Evolutionary conservation across 1,284 basidiomycete species (phyloP).

Genomic region (Cutaneotrichosporon curvatum): DNA sequence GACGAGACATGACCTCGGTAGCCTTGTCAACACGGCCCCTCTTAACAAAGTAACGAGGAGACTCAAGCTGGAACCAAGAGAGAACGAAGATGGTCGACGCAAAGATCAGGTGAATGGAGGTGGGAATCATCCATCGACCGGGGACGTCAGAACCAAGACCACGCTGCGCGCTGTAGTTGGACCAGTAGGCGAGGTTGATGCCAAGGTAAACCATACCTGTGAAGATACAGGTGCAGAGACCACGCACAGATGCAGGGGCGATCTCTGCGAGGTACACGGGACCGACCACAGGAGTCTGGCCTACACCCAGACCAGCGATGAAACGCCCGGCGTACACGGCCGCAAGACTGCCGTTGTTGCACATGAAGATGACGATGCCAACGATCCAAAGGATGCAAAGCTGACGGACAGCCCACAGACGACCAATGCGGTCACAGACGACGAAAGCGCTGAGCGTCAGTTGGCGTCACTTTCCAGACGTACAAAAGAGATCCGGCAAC

Average conservation of each 20-base stretch:
- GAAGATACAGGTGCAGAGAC: slow-evolving; percentile 11
- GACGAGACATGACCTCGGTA: slow-evolving; percentile 14
- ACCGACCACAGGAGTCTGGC: slow-evolving; percentile 7
- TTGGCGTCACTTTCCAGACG: neutral
- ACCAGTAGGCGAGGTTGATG: slow-evolving; percentile 12
- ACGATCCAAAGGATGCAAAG: slow-evolving; percentile 43
- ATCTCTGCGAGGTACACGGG: slow-evolving; percentile 12
- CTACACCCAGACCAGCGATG: slow-evolving; percentile 11
- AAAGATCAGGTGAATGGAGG: slow-evolving; percentile 13
- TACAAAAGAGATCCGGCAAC: slow-evolving; percentile 10
- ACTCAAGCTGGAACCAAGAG: slow-evolving; percentile 12
- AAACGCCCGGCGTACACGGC: slow-evolving; percentile 25
- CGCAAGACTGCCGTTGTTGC: slow-evolving; percentile 27
- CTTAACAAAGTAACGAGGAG: slow-evolving; percentile 24
- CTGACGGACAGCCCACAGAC: slow-evolving; percentile 11
- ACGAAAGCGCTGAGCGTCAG: slow-evolving; percentile 5
- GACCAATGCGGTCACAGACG: slow-evolving; percentile 10
- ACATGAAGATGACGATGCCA: slow-evolving; percentile 48
- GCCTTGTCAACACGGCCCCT: slow-evolving; percentile 18
- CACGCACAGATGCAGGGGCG: slow-evolving; percentile 3
- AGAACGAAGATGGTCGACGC: slow-evolving; percentile 8
- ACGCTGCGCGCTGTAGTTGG: slow-evolving; percentile 16
- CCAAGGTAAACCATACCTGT: slow-evolving; percentile 9
- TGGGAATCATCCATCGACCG: slow-evolving; percentile 12
- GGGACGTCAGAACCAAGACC: slow-evolving; percentile 3